A percentile compares a stretch with the other conserved stretches of the same genome.
phyloP scores from a whole-genome alignment of 108 stramenopile genomes.

The Cylindrotheca fusiformis region DNA sequence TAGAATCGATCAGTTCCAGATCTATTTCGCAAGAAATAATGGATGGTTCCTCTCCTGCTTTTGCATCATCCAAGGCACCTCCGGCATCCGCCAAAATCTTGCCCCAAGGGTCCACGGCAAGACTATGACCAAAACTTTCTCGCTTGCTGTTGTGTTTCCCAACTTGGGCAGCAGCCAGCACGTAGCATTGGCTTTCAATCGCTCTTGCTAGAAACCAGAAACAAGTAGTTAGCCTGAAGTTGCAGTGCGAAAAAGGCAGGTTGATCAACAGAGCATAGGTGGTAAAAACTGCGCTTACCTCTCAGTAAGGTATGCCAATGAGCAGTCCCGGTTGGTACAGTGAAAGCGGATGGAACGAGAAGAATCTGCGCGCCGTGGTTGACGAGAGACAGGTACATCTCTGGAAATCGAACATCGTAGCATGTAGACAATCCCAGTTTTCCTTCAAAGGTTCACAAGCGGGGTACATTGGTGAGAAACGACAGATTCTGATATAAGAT shows the following conservation, averaged over 20 bases:
- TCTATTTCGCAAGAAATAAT: slow-evolving; percentile 70
- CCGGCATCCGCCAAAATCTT: slow-evolving; percentile 36
- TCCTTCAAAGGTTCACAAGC: slow-evolving; percentile 6
- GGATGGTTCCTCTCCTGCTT: slow-evolving; percentile 34
- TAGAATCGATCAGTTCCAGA: slow-evolving; percentile 37
- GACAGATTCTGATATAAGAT: too few relatives aligned
- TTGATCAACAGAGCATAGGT: neutral
- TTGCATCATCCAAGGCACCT: slow-evolving; percentile 9
- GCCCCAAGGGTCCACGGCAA: slow-evolving; percentile 84
- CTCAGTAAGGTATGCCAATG: slow-evolving; percentile 94
- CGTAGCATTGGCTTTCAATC: slow-evolving; percentile 94
- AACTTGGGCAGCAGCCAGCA: slow-evolving; percentile 94
- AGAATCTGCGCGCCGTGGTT: slow-evolving; percentile 75
- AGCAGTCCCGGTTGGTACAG: slow-evolving; percentile 92
- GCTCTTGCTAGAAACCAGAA: slow-evolving; percentile 67
- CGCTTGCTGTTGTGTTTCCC: slow-evolving; percentile 87
- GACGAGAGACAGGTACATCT: slow-evolving; percentile 71
- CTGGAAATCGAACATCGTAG: slow-evolving; percentile 96
- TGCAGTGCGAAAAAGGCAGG: neutral
- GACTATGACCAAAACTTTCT: slow-evolving; percentile 81
- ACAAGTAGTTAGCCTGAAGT: neutral
- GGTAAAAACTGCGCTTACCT: slow-evolving; percentile 36
- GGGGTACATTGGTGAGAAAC: neutral
- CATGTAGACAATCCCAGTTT: slow-evolving; percentile 89
- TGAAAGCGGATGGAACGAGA: slow-evolving; percentile 93